phyloP scores from a whole-genome alignment of 805 yeast genomes.

The Yarrowia alimentaria region DNA sequence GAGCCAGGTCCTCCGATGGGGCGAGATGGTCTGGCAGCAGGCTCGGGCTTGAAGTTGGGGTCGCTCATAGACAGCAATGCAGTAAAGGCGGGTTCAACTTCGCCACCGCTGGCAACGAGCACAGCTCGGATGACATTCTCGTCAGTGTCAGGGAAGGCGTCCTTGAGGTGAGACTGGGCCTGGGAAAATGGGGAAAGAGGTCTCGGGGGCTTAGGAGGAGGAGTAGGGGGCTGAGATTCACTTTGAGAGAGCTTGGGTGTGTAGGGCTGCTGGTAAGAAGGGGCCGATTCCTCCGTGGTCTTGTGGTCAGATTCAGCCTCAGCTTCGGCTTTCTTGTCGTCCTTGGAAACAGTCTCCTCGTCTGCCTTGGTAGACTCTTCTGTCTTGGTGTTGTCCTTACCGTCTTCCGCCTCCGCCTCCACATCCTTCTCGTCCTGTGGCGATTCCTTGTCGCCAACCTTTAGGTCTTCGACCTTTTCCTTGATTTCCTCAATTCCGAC shows the following conservation, averaged over 20 bases:
- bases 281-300: slow-evolving; percentile 27
- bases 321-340: slow-evolving; percentile 18
- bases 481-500: slow-evolving; percentile 6
- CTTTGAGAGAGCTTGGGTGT: slow-evolving; percentile 23
- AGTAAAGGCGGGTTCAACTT: slow-evolving; percentile 80
- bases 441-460: slow-evolving; percentile 25
- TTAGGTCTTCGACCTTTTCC: slow-evolving; percentile 6
- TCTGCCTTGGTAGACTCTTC: slow-evolving; percentile 3
- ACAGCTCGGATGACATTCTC: slow-evolving; percentile 71
- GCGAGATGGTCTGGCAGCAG: slow-evolving; percentile 38
- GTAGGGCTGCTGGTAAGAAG: slow-evolving; percentile 25
- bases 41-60: slow-evolving; percentile 37
- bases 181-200: slow-evolving; percentile 61
- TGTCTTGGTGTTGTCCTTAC: background rate
- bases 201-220: slow-evolving; percentile 55
- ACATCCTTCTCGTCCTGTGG: slow-evolving; percentile 12
- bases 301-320: too few species aligned
- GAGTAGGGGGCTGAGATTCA: slow-evolving; percentile 31
- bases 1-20: slow-evolving; percentile 23
- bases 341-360: slow-evolving; percentile 21
- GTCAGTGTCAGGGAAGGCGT: slow-evolving; percentile 82
- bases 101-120: slow-evolving; percentile 80
- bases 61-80: slow-evolving; percentile 80
- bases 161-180: slow-evolving; percentile 60
- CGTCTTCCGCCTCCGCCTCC: slow-evolving; percentile 23